These are phyloP conservation scores for Kwoniella heveanensis DNA, from an alignment of 768 basidiomycete genomes.

Conservation along the genomic window DNA sequence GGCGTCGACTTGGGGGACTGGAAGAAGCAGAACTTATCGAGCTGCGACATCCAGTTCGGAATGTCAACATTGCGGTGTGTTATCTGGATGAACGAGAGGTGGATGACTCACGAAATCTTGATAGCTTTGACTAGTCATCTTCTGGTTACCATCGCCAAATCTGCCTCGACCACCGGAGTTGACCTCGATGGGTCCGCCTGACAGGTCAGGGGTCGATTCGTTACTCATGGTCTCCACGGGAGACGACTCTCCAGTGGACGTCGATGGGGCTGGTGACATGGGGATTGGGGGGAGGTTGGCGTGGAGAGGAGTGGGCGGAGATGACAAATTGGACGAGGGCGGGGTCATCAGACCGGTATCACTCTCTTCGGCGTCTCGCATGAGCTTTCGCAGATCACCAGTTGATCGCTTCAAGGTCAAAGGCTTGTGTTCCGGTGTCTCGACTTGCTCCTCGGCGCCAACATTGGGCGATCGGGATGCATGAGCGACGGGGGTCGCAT, in stretches of 20 bases:
- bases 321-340: slow-evolving; percentile 47
- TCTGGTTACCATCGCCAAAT: slow-evolving; percentile 15
- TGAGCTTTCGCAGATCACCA: slow-evolving; percentile 36
- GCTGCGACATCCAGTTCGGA: no score
- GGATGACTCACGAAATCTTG: slow-evolving; percentile 55
- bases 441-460: slow-evolving; percentile 11
- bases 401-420: slow-evolving; percentile 41
- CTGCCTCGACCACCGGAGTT: slow-evolving; percentile 40
- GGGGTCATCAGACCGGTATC: slow-evolving; percentile 45
- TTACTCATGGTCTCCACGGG: slow-evolving; percentile 35
- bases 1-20: slow-evolving; percentile 47
- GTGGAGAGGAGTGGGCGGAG: slow-evolving; percentile 45
- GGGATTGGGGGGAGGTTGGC: slow-evolving; percentile 26
- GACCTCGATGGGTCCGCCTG: slow-evolving; percentile 32
- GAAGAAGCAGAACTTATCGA: slow-evolving; percentile 56
- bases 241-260: slow-evolving; percentile 46
- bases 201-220: slow-evolving; percentile 35
- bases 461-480: slow-evolving; percentile 33
- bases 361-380: slow-evolving; percentile 25
- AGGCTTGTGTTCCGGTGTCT: slow-evolving; percentile 23
- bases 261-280: slow-evolving; percentile 41
- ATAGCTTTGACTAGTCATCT: slow-evolving; percentile 39
- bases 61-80: no score
- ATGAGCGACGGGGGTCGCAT: slow-evolving; percentile 40
- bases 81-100: no score